Evolutionary conservation across 1,284 basidiomycete species (phyloP).

Genomic region (Ganoderma boninense): DNA sequence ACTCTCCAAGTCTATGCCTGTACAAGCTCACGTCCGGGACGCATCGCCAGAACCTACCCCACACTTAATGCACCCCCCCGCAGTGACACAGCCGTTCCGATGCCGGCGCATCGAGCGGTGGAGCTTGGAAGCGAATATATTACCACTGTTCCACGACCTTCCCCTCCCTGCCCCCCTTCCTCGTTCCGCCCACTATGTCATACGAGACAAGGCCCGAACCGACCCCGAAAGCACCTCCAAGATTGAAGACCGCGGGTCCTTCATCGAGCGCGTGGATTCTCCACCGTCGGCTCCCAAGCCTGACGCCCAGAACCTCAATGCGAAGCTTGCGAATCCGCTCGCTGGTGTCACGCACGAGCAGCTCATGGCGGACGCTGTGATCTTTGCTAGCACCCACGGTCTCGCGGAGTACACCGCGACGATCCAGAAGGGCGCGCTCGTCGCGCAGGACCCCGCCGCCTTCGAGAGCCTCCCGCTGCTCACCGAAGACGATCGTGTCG

Average conservation of each 20-base stretch:
- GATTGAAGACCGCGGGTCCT: conserved; percentile 16
- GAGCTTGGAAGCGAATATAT: neutral
- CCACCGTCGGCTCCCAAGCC: conserved; percentile 32
- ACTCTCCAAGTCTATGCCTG: neutral
- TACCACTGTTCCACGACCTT: neutral
- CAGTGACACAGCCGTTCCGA: neutral
- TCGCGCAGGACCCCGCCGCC: conserved; percentile 63
- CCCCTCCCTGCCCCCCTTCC: neutral
- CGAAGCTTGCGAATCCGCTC: conserved; percentile 67
- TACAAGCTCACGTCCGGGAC: neutral
- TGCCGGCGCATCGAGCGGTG: neutral
- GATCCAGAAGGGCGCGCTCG: conserved; percentile 68
- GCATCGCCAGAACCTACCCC: neutral
- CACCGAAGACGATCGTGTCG: conserved; percentile 62
- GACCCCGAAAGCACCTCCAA: neutral
- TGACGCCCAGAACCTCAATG: conserved; percentile 31
- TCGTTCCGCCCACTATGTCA: neutral
- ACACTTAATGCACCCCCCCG: neutral
- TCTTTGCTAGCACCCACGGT: conserved; percentile 61
- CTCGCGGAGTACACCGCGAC: conserved; percentile 57
- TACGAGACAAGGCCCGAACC: neutral
- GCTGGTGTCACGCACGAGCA: conserved; percentile 60
- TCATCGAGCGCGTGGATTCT: conserved; percentile 38
- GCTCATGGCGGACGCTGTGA: conserved; percentile 61
- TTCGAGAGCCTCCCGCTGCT: conserved; percentile 66